These are phyloP conservation scores for Syzygium jambos DNA, from an alignment of 345 rosid species.

Conservation along the genomic window DNA sequence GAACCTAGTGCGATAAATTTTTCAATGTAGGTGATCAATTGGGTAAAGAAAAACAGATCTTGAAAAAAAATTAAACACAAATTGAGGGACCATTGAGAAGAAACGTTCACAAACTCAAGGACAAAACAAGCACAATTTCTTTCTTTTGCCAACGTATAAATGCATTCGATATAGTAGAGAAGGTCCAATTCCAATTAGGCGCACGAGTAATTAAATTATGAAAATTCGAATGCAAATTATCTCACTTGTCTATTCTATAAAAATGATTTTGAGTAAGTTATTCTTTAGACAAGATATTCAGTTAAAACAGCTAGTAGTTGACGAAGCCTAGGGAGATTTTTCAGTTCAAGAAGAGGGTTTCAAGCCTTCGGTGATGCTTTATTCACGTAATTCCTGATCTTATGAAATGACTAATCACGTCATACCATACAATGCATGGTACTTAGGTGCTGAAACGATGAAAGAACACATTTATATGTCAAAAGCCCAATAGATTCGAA, in stretches of 20 bases:
- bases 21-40: too few species aligned
- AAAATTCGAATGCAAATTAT: background rate
- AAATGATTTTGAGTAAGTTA: background rate
- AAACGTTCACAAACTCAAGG: too few species aligned
- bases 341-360: background rate
- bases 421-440: background rate
- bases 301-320: background rate
- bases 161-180: background rate
- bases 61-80: too few species aligned
- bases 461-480: background rate
- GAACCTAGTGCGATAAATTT: too few species aligned
- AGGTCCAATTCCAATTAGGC: background rate
- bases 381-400: background rate
- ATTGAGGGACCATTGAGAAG: too few species aligned
- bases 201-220: background rate
- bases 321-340: background rate
- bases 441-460: background rate
- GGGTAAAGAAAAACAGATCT: too few species aligned
- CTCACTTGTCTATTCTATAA: background rate
- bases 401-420: background rate
- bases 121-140: too few species aligned
- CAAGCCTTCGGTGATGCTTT: background rate
- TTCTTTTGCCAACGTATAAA: background rate
- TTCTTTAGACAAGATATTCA: background rate
- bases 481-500: background rate